phyloP scores from a whole-genome alignment of 768 basidiomycete species.

The Suillus sp. region DNA sequence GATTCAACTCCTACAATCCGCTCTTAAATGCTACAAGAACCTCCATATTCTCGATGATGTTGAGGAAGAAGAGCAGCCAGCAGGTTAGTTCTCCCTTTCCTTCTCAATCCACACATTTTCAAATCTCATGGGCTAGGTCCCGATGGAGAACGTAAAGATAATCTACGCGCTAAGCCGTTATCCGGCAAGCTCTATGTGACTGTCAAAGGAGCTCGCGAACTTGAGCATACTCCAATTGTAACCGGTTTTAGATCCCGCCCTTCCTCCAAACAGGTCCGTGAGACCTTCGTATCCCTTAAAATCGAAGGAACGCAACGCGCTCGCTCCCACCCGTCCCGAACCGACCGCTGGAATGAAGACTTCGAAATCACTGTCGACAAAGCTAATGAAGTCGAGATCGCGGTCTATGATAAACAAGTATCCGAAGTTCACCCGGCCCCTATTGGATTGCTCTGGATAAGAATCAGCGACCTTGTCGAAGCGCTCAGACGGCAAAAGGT shows the following conservation, averaged over 20 bases:
- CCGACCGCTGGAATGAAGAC: slow-evolving; percentile 97
- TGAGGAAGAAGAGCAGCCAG: slow-evolving; percentile 76
- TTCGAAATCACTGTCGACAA: slow-evolving; percentile 97
- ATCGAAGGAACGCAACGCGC: slow-evolving; percentile 95
- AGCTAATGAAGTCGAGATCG: slow-evolving; percentile 97
- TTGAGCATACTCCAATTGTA: slow-evolving; percentile 88
- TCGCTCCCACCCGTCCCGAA: slow-evolving; percentile 88
- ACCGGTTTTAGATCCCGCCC: slow-evolving; percentile 65
- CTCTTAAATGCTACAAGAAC: slow-evolving; percentile 95
- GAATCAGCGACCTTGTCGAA: slow-evolving; percentile 92
- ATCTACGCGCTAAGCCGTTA: slow-evolving; percentile 88
- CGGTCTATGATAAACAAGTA: slow-evolving; percentile 89
- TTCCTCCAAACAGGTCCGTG: slow-evolving; percentile 72
- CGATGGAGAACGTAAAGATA: slow-evolving; percentile 89
- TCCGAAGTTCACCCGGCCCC: slow-evolving; percentile 81
- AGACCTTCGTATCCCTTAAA: slow-evolving; percentile 92
- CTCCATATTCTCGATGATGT: slow-evolving; percentile 90
- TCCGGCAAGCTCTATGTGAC: slow-evolving; percentile 92
- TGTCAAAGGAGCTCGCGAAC: slow-evolving; percentile 86
- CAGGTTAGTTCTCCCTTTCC: slow-evolving; percentile 41
- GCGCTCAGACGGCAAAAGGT: slow-evolving; percentile 92
- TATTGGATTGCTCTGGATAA: slow-evolving; percentile 94
- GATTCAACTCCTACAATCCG: slow-evolving; percentile 88
- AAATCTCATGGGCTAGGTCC: slow-evolving; percentile 45
- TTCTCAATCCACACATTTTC: neutral